These are phyloP conservation scores for Arachnopeziza araneosa DNA, from an alignment of 2,329 filamentous ascomycete species.

Conservation along the genomic window DNA sequence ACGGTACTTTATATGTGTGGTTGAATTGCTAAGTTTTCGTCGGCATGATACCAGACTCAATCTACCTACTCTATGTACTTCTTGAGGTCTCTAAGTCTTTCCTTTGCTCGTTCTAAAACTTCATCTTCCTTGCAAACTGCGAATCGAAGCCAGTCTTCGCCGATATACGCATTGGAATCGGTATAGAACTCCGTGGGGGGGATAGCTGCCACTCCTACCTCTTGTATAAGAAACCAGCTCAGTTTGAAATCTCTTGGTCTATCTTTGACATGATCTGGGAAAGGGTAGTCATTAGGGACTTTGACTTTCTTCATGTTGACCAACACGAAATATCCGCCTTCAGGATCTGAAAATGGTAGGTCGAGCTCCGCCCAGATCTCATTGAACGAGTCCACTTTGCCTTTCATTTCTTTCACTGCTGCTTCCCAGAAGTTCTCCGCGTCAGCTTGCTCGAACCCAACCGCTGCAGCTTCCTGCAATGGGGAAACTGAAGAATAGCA, in stretches of 20 bases:
- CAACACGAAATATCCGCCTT: constrained; percentile 96
- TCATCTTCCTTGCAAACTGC: constrained; percentile 95
- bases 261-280: constrained; percentile 81
- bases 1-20: background rate
- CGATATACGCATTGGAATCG: constrained; percentile 72
- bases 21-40: background rate
- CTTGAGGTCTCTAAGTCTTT: constrained; percentile 47
- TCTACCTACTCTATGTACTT: constrained; percentile 41
- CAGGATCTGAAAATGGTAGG: constrained; percentile 64
- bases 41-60: background rate
- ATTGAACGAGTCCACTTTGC: constrained; percentile 83
- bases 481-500: constrained; percentile 94
- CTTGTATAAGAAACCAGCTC: constrained; percentile 93
- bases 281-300: constrained; percentile 76
- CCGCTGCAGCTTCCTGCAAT: constrained; percentile 87
- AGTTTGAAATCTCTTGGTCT: constrained; percentile 92
- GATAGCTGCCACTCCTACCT: constrained; percentile 91
- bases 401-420: constrained; percentile 80
- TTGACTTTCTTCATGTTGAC: constrained; percentile 88
- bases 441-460: constrained; percentile 90
- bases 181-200: constrained; percentile 98
- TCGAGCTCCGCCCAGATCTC: constrained; percentile 69
- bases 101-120: constrained; percentile 73
- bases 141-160: constrained; percentile 89
- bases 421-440: constrained; percentile 80